Conservation (phyloP, 345 rosid genomes). For the Passiflora organensis region DNA sequence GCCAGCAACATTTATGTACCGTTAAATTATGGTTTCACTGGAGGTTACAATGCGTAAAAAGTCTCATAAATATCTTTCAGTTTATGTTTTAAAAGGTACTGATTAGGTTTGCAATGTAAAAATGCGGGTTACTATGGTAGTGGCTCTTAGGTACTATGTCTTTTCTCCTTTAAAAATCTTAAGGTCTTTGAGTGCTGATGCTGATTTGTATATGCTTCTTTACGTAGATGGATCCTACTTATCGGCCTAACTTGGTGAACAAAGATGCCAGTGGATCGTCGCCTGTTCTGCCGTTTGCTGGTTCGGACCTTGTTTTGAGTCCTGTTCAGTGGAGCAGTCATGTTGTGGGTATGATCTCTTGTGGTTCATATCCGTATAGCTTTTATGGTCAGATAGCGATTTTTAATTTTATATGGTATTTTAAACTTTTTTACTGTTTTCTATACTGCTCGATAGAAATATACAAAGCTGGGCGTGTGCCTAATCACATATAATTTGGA, state of each 20-base stretch:
- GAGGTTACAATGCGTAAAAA: too few relatives aligned
- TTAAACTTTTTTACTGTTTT: neutral
- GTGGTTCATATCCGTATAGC: neutral
- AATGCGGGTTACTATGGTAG: too few relatives aligned
- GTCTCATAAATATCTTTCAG: too few relatives aligned
- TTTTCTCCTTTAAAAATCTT: too few relatives aligned
- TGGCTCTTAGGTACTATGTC: too few relatives aligned
- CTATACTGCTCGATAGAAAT: too few relatives aligned
- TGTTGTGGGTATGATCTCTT: conserved; percentile 69
- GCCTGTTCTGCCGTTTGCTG: conserved; percentile 63
- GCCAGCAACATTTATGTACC: too few relatives aligned
- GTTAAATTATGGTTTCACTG: too few relatives aligned
- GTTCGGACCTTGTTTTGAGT: conserved; percentile 77
- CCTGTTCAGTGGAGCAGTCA: conserved; percentile 99
- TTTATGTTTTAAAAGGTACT: too few relatives aligned
- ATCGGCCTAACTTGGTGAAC: conserved; percentile 67
- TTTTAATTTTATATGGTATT: neutral
- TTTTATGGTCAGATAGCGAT: neutral
- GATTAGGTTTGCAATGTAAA: too few relatives aligned
- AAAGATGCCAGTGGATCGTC: conserved; percentile 16
- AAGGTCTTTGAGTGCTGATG: neutral
- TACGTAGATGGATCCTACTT: conserved; percentile 74
- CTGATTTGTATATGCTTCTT: neutral
- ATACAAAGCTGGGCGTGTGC: neutral
- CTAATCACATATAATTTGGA: neutral